Base-by-base conservation (phyloP, 2,329 filamentous ascomycete genomes). In the Leptodontidium sp. region DNA sequence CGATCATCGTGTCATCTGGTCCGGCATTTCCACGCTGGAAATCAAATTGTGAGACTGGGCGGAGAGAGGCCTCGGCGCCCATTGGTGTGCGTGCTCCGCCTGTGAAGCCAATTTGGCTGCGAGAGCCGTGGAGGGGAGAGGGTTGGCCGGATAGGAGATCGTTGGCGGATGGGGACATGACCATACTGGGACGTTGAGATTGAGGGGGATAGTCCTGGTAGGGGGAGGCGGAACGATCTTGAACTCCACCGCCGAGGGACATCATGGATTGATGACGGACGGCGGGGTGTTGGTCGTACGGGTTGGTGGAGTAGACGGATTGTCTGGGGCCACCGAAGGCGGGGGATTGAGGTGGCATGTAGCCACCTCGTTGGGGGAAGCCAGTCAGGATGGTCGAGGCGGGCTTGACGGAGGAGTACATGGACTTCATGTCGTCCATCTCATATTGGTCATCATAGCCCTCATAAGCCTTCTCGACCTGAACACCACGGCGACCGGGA, bases 371-470 rank as follows among this genome's bases (percentile, higher is more conserved):
- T 64, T 87, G 86, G 52, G 88, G 91, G 82, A 97, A 93, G 65
- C 93, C 94, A 15, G 93, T 93, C 68, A 97, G 86, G 72, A 98
- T 91, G 1, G 94, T 98, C 8, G 93, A 91, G 4, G 93, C 86
- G 80, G 94, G 84, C 86, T 95, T 91, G 69, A 94, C 93, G 0
- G 94, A 97, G 5, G 94, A 98, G 84, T 98, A 98, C 69, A 97
- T 90, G 0, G 94, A 97, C 79, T 93, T 94, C 86, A 98, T 97
- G 80, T 99, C 96, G 79, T 99, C 97, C 91, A 98, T 94, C 81
- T 99, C 96, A 77, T 94, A 97, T 71, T 91, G 89, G 71, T 95
- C 92, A 50, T 90, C 88, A 75, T 93, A 94, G 55, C 85, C 87
- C 29, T 88, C 86, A 70, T 86, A 86, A 72, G 83, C 81, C 82